Evolutionary conservation across 768 basidiomycete genomes (phyloP), one percentile per base, ranked within the genome.

Genomic region (Lactifluus subvellereus): DNA sequence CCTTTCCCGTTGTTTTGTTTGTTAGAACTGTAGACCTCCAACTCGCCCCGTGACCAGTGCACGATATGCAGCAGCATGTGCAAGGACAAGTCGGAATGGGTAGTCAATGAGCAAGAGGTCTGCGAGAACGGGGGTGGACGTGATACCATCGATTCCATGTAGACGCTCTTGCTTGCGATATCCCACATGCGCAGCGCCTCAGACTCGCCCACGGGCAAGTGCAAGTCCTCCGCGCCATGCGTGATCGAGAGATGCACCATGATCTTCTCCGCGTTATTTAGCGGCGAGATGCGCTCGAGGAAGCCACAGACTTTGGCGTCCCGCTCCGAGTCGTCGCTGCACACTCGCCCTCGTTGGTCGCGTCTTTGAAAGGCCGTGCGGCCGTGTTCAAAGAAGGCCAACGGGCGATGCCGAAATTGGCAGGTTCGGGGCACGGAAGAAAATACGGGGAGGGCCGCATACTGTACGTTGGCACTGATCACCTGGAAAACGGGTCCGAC

Each of bases 341-440:
- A 78, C 60, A 78, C 76, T 40, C 68, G 72, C 37, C 77, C 72
- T 37, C 77, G 68, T 55, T 70, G 67, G 18, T 72, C 74, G 32
- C 71, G 76, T 20, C 77, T 72, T 27, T 27, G 27, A 27, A 27
- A 27, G 27, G 27, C 30, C 71, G 67, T 0, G 73, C 62, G 14
- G 77, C 77, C 3, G 77, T 79, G 50, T 77, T 76, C 64, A 78
- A 78, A 1, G 75, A 76, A 11, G 73, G 69, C 72, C 74, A 78
- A 59, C 79, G 74, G 30, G 68, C 69, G 27, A 79, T 73, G 11
- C 77, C 77, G 61, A 74, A 79, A 63, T 78, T 75, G 37, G 76
- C 75, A 14, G 78, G 64, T 1, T 77, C 77, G 37, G 38, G 78
- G 72, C 65, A 74, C 73, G 59, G 74, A 67, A 18, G 78, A 78